Conservation (phyloP, 805 yeast genomes). For the Naumovozyma castellii region DNA sequence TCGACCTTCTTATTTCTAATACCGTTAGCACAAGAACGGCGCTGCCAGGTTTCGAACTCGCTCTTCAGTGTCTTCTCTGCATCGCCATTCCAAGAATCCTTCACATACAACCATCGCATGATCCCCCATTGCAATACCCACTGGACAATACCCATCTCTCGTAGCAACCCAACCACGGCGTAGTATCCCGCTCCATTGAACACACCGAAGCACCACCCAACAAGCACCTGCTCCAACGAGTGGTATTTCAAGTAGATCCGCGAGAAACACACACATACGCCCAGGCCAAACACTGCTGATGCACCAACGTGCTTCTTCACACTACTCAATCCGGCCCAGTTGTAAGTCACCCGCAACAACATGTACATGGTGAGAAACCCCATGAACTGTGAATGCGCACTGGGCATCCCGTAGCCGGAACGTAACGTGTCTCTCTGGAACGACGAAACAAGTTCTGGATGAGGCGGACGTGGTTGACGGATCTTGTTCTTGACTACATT, state of each 20-base stretch:
- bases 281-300: constrained; percentile 20
- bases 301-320: constrained; percentile 27
- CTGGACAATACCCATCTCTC: constrained; percentile 61
- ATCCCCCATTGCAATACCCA: constrained; percentile 55
- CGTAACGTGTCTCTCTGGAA: constrained; percentile 34
- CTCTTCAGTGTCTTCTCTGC: constrained; percentile 39
- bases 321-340: constrained; percentile 34
- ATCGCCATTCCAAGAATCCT: constrained; percentile 51
- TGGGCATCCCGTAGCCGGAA: constrained; percentile 88
- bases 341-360: constrained; percentile 34
- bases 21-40: no score
- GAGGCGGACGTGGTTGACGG: constrained; percentile 66
- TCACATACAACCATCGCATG: constrained; percentile 41
- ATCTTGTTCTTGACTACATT: constrained; percentile 53
- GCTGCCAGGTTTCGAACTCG: constrained; percentile 36
- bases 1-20: no score
- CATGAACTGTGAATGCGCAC: constrained; percentile 95
- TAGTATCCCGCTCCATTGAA: constrained; percentile 52
- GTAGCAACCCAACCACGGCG: constrained; percentile 38
- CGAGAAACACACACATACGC: constrained; percentile 47
- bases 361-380: constrained; percentile 65
- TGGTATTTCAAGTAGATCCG: constrained; percentile 77
- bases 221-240: constrained; percentile 57
- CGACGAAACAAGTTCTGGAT: constrained; percentile 20
- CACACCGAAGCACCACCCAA: constrained; percentile 60